Evolutionary conservation across 768 basidiomycete genomes (phyloP).

Genomic region (Lentinula raphanica): DNA sequence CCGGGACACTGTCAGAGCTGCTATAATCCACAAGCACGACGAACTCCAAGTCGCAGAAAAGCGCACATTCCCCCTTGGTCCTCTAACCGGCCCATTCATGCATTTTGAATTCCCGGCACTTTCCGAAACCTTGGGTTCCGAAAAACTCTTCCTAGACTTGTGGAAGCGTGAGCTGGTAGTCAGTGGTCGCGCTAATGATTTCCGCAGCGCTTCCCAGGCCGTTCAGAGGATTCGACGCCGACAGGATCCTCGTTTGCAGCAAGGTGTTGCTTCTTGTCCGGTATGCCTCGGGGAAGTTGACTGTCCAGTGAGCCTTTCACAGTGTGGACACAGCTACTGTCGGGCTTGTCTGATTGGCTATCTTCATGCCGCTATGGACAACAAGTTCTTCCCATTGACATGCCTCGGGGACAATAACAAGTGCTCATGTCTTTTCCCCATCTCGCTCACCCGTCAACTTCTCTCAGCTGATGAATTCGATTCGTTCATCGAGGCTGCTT

Average conservation of each 20-base stretch:
- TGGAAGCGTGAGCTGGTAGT: constrained; percentile 39
- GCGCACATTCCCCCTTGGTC: constrained; percentile 42
- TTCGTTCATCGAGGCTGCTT: constrained; percentile 51
- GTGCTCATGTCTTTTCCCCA: constrained; percentile 54
- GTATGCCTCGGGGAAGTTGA: constrained; percentile 59
- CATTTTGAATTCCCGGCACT: constrained; percentile 40
- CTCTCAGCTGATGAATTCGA: constrained; percentile 51
- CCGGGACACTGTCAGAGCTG: constrained; percentile 36
- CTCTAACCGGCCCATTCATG: constrained; percentile 41
- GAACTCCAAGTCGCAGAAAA: constrained; percentile 36
- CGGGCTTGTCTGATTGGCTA: constrained; percentile 55
- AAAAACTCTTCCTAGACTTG: constrained; percentile 51
- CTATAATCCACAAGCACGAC: constrained; percentile 42
- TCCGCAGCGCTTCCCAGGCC: constrained; percentile 37
- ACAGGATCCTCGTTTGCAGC: constrained; percentile 17
- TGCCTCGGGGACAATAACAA: constrained; percentile 64
- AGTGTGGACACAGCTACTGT: constrained; percentile 69
- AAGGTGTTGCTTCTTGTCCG: constrained; percentile 43
- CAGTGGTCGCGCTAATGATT: constrained; percentile 48
- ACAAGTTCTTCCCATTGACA: constrained; percentile 60
- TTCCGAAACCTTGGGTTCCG: constrained; percentile 46
- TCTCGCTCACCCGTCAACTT: constrained; percentile 43
- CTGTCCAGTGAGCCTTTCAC: constrained; percentile 44
- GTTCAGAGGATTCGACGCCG: constrained; percentile 26
- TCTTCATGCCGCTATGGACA: constrained; percentile 51